These are phyloP conservation scores for Saccharomycopsis guyanensis DNA, from an alignment of 805 yeast genomes.

Conservation along the genomic window DNA sequence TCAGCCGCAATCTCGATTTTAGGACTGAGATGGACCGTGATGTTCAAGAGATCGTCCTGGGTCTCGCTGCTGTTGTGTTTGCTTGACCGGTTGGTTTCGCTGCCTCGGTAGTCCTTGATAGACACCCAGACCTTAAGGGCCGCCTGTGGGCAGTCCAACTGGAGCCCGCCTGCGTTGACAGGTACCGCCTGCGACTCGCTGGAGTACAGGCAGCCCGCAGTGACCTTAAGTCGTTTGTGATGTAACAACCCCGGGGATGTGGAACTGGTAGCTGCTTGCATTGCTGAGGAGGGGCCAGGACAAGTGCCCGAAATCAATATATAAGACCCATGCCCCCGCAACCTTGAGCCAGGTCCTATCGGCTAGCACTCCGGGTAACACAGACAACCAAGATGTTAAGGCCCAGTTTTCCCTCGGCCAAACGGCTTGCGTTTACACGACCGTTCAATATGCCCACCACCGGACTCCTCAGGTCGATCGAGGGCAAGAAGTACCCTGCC, in stretches of 20 bases:
- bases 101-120: conserved; percentile 41
- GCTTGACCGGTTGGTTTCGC: conserved; percentile 30
- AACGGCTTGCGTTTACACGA: neutral
- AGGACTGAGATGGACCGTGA: conserved; percentile 29
- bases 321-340: neutral
- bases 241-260: neutral
- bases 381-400: neutral
- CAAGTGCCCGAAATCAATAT: neutral
- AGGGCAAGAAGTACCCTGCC: conserved; percentile 63
- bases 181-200: conserved; percentile 30
- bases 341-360: neutral
- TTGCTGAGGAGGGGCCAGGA: neutral
- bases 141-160: conserved; percentile 34
- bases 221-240: neutral
- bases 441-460: neutral
- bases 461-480: conserved; percentile 2
- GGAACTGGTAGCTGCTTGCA: neutral
- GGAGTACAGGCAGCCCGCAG: neutral
- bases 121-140: conserved; percentile 34
- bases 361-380: neutral
- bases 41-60: conserved; percentile 34
- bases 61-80: conserved; percentile 28
- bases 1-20: conserved; percentile 38
- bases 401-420: neutral
- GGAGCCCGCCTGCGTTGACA: conserved; percentile 36